Conservation (phyloP, 805 yeast species). For the Saccharomycopsis oosterbeekiorum region DNA sequence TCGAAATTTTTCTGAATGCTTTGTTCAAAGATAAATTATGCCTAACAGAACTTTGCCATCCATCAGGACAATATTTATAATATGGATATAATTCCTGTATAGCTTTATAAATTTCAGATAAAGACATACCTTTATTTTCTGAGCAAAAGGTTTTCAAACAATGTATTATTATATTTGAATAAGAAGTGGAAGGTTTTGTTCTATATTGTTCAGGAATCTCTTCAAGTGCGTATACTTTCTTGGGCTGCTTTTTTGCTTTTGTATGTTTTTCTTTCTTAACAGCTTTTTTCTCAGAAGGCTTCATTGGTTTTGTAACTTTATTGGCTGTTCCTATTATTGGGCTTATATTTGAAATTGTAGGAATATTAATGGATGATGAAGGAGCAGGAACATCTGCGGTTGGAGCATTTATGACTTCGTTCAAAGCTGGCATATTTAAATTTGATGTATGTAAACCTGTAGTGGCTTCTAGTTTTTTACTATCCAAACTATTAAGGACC, state of each 20-base stretch:
- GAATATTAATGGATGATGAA: background rate
- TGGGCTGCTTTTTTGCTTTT: slow-evolving; percentile 42
- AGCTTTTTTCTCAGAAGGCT: background rate
- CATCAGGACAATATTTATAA: slow-evolving; percentile 88
- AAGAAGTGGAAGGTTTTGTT: slow-evolving; percentile 73
- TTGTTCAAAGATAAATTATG: slow-evolving; percentile 88
- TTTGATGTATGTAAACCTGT: background rate
- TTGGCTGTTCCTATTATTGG: background rate
- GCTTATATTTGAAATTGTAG: background rate
- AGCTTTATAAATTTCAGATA: slow-evolving; percentile 77
- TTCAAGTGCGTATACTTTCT: slow-evolving; percentile 61
- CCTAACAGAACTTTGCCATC: slow-evolving; percentile 97
- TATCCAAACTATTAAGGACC: background rate
- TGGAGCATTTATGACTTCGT: background rate
- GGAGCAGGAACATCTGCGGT: background rate
- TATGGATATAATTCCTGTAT: slow-evolving; percentile 85
- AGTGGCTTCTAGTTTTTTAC: background rate
- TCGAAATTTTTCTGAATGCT: slow-evolving; percentile 70
- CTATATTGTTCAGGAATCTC: slow-evolving; percentile 86
- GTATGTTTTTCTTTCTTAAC: slow-evolving; percentile 32
- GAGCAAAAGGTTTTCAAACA: slow-evolving; percentile 56
- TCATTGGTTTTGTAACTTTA: background rate
- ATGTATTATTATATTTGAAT: slow-evolving; percentile 70
- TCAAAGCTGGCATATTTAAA: background rate
- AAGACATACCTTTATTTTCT: slow-evolving; percentile 52